phyloP scores from a whole-genome alignment of 495 filamentous ascomycete genomes.

The Schizothecium vesticola region DNA sequence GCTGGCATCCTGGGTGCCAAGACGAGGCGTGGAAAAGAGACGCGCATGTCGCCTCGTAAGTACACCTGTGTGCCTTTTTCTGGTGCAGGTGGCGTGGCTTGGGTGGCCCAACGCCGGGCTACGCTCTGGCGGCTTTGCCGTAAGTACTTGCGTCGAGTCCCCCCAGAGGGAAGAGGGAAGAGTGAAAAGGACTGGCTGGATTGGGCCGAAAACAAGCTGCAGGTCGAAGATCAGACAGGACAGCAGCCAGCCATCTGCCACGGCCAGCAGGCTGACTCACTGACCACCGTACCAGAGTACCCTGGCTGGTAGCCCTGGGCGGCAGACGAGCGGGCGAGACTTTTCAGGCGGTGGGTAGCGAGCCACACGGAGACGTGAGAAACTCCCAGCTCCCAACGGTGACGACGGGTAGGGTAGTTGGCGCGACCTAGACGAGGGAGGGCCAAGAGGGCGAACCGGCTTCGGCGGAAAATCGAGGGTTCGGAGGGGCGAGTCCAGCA shows the following conservation, averaged over 20 bases:
- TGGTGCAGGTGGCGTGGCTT: conserved; percentile 8
- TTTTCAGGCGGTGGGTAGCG: not conserved
- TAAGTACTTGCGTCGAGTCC: not conserved
- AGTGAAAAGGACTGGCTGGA: conserved; percentile 11
- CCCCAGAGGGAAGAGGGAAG: not conserved
- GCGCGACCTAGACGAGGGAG: not conserved
- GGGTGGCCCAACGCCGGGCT: conserved; percentile 15
- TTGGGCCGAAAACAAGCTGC: conserved; percentile 16
- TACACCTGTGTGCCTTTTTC: not conserved
- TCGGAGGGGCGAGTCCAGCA: not conserved
- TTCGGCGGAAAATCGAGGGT: conserved; percentile 1
- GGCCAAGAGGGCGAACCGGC: conserved; percentile 8
- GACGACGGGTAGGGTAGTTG: not conserved
- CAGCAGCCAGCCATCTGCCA: conserved; percentile 1
- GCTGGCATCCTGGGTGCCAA: not conserved
- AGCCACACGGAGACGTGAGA: not conserved
- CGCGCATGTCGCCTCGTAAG: not conserved
- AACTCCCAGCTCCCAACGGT: not conserved
- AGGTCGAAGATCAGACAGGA: conserved; percentile 14
- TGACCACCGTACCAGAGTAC: not conserved
- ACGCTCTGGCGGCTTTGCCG: conserved; percentile 5
- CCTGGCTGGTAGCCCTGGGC: not conserved
- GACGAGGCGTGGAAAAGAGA: conserved; percentile 1
- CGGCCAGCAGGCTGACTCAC: not conserved
- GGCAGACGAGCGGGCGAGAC: conserved; percentile 3